phyloP scores from a whole-genome alignment of 257 asterid species.

The Solanum etuberosum region DNA sequence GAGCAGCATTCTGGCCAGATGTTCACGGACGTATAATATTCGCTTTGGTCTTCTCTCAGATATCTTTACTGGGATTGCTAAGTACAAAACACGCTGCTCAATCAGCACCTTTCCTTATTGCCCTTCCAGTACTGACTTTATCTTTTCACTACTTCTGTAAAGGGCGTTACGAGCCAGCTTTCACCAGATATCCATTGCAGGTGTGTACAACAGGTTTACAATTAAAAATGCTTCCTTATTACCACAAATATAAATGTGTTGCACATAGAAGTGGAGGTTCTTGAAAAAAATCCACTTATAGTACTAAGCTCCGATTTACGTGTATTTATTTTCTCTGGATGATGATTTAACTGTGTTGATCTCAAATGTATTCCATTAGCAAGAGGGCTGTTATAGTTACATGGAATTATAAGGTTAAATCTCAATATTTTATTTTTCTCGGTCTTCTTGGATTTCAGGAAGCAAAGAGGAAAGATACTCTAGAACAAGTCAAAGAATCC shows the following conservation, averaged over 20 bases:
- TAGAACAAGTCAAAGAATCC: slow-evolving; percentile 79
- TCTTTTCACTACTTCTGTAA: slow-evolving; percentile 67
- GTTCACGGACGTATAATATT: slow-evolving; percentile 71
- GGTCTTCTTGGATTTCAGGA: slow-evolving; percentile 38
- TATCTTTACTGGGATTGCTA: slow-evolving; percentile 70
- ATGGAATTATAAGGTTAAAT: not conserved
- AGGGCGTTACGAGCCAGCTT: slow-evolving; percentile 88
- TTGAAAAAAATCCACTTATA: not conserved
- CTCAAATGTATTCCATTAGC: not conserved
- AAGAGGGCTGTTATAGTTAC: not conserved
- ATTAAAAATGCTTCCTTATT: not conserved
- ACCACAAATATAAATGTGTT: not conserved
- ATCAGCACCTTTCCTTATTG: slow-evolving; percentile 61
- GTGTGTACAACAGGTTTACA: slow-evolving; percentile 12
- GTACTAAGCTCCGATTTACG: not conserved
- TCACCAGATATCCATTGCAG: slow-evolving; percentile 64
- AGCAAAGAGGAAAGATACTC: slow-evolving; percentile 87
- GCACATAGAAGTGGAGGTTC: not conserved
- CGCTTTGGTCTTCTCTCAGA: slow-evolving; percentile 74
- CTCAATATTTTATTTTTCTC: not conserved
- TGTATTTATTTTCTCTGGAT: not conserved
- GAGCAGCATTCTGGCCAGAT: slow-evolving; percentile 92
- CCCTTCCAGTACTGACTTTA: slow-evolving; percentile 70
- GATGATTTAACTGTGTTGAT: not conserved
- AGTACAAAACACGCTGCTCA: slow-evolving; percentile 56